Evolutionary conservation across 257 asterid genomes (phyloP).

Genomic region (Paraleonurus japonicus): DNA sequence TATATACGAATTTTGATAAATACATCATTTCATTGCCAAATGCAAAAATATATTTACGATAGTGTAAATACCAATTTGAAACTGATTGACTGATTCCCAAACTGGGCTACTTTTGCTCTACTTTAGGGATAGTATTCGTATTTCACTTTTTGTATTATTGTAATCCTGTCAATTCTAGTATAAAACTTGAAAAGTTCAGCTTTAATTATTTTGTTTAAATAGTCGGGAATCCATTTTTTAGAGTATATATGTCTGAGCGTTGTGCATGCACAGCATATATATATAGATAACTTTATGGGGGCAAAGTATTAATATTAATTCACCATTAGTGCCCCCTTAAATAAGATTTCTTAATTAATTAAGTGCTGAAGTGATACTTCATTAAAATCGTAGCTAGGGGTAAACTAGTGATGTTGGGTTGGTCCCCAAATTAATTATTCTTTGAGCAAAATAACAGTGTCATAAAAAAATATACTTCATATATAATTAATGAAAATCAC

Average conservation of each 20-base stretch:
- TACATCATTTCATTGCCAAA: not conserved
- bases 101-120: not conserved
- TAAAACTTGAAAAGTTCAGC: not conserved
- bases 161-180: not conserved
- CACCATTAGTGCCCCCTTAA: not conserved
- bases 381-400: no score
- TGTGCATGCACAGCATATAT: not conserved
- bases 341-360: no score
- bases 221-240: not conserved
- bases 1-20: no score
- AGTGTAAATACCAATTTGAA: not conserved
- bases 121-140: not conserved
- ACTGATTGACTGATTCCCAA: not conserved
- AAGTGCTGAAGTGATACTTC: not conserved
- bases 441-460: no score
- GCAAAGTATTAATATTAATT: conserved; percentile 13
- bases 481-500: no score
- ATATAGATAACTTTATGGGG: conserved; percentile 2
- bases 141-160: not conserved
- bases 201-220: not conserved
- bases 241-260: not conserved
- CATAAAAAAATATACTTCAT: no score
- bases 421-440: no score
- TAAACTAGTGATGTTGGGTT: no score
- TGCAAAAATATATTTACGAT: not conserved